Base-by-base conservation (phyloP, 108 stramenopile genomes). In the Cyclotella distinguenda region DNA sequence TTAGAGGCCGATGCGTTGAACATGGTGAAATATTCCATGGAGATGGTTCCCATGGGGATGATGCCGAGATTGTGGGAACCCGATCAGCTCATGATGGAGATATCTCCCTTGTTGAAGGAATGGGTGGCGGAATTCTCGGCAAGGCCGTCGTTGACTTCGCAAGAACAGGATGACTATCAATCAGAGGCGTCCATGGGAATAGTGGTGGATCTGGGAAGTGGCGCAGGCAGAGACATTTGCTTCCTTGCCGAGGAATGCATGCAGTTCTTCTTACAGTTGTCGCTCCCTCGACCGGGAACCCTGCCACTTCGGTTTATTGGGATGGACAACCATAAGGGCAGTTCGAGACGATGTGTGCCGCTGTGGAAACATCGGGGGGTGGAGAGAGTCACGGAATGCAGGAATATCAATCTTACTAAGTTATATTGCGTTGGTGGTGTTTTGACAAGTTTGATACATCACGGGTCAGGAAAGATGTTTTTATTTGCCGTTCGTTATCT, bases 61-160 rank as follows among this genome's bases (percentile, higher is more conserved):
- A 42, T 76, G 3, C 78, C 86, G 12, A 81, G 87, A 45, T 63
- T 93, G 11, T 93, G 91, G 91, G 80, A 93, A 72, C 87, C 91
- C 0, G 88, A 89, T 72, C 59, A 73, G 12, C 78, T 93, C 76
- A 80, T 93, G 4, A 68, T 74, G 39, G 48, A 79, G 4, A 39
- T 93, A 13, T 31, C 86, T 9, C 84, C 84, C 23, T 26, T 81
- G 22, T 65, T 89, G 42, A 61, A 54, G 54, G 55, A 78, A 30
- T 60, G 64, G 47, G 16, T 66, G 9, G 11, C 8, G 2, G 36
- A 38, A 58, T 11, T 23, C 35, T 23, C 1, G 11, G 11, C 9
- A 36, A 19, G 7, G 4, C 12, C 11, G 2, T 23, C 3, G 8
- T 57, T 21, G 42, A 49, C 40, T 3, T 12, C 34, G 9, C 43